phyloP scores from a whole-genome alignment of 1,284 basidiomycete species.

The Neolentinus lepideus region DNA sequence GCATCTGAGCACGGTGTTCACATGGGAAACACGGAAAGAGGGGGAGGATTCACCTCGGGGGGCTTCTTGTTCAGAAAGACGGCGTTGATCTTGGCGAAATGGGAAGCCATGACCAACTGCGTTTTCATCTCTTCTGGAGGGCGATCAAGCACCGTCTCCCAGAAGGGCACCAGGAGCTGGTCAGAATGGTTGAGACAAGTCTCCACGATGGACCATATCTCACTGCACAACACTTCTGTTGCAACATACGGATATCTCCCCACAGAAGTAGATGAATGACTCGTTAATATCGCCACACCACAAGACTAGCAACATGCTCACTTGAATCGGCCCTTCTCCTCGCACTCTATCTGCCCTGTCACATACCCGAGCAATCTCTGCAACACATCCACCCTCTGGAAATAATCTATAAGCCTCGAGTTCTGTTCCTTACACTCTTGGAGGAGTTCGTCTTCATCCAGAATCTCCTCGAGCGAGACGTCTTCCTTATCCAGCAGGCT shows the following conservation, averaged over 20 bases:
- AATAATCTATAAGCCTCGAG: conserved; percentile 80
- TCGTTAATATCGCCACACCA: background rate
- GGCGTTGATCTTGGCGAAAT: conserved; percentile 86
- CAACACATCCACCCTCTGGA: conserved; percentile 74
- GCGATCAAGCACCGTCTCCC: conserved; percentile 86
- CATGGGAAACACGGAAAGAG: conserved; percentile 14
- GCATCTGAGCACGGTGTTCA: conserved; percentile 60
- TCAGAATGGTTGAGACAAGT: conserved; percentile 74
- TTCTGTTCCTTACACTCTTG: conserved; percentile 97
- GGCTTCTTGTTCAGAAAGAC: conserved; percentile 86
- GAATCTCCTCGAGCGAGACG: conserved; percentile 80
- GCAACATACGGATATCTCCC: conserved; percentile 88
- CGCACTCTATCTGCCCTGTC: conserved; percentile 76
- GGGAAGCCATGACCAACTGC: conserved; percentile 69
- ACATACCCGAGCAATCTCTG: conserved; percentile 79
- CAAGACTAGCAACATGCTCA: conserved; percentile 29
- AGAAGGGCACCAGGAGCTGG: conserved; percentile 78
- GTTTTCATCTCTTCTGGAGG: conserved; percentile 74
- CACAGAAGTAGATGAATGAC: background rate
- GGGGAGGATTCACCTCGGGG: conserved; percentile 60
- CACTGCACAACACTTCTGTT: conserved; percentile 93
- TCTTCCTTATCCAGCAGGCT: conserved; percentile 79
- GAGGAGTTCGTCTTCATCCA: conserved; percentile 92
- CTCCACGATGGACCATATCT: conserved; percentile 92
- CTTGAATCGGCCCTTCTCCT: conserved; percentile 73